phyloP scores from a whole-genome alignment of 2,329 filamentous ascomycete genomes.

The Diaporthe humulicola region DNA sequence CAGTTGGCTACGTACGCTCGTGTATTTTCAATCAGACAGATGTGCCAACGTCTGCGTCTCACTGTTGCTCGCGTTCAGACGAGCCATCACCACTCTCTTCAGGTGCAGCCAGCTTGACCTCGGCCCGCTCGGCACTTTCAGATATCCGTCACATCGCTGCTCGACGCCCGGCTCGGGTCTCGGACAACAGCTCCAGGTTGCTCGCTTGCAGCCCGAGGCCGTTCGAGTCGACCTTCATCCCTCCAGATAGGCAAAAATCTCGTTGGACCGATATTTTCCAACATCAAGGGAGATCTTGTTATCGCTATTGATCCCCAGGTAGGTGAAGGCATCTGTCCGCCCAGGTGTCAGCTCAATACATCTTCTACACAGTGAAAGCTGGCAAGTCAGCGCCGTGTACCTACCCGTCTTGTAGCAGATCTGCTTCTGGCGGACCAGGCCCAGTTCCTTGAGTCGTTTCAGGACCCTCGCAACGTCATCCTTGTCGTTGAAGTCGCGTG shows the following conservation, averaged over 20 bases:
- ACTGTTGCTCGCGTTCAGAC: not conserved
- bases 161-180: not conserved
- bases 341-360: not conserved
- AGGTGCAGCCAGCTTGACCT: not conserved
- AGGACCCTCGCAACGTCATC: constrained; percentile 5
- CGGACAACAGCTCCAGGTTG: too few species aligned
- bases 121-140: too few species aligned
- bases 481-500: constrained; percentile 4
- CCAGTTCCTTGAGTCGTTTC: not conserved
- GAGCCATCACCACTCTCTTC: not conserved
- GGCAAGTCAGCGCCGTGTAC: not conserved
- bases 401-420: constrained; percentile 9
- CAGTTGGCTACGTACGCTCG: rapidly evolving
- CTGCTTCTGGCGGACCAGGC: not conserved
- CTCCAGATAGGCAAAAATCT: not conserved
- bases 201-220: not conserved
- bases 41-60: too few species aligned
- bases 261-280: not conserved
- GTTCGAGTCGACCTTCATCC: too few species aligned
- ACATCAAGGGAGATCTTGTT: not conserved
- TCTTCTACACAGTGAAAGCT: not conserved
- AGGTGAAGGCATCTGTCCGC: not conserved
- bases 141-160: not conserved
- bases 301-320: not conserved
- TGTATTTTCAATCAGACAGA: rapidly evolving